phyloP scores from a whole-genome alignment of 2,329 filamentous ascomycete genomes.

The Cladophialophora chaetospira region DNA sequence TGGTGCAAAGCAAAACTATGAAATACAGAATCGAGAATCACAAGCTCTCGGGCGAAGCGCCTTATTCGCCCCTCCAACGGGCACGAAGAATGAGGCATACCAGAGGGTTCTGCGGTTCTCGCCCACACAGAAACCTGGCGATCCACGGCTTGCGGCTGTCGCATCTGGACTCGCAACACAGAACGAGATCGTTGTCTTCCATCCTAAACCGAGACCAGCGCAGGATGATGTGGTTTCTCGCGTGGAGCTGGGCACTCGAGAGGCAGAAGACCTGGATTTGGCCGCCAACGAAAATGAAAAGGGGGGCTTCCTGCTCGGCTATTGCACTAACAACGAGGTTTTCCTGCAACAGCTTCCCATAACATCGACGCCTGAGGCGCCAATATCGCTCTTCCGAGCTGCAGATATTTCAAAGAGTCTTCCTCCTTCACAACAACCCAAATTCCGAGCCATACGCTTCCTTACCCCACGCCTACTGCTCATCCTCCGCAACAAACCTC shows the following conservation, averaged over 20 bases:
- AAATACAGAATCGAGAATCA: too few species aligned
- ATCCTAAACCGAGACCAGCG: conserved; percentile 56
- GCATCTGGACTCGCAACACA: conserved; percentile 76
- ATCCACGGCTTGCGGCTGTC: conserved; percentile 68
- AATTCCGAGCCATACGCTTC: conserved; percentile 46
- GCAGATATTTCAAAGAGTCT: conserved; percentile 27
- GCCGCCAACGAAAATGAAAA: conserved; percentile 15
- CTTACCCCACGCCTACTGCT: conserved; percentile 53
- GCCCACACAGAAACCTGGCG: conserved; percentile 48
- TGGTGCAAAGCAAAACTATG: too few species aligned
- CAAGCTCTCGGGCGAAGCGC: conserved; percentile 39
- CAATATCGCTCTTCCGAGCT: conserved; percentile 24
- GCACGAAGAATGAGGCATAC: conserved; percentile 58
- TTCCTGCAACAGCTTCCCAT: conserved; percentile 64
- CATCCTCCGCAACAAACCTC: conserved; percentile 58
- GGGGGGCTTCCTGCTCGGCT: conserved; percentile 68
- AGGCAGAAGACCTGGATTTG: conserved; percentile 45
- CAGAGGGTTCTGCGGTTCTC: conserved; percentile 62
- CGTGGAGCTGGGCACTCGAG: conserved; percentile 54
- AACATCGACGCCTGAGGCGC: conserved; percentile 43
- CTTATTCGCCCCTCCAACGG: conserved; percentile 38
- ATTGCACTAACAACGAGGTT: conserved; percentile 75
- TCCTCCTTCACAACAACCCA: conserved; percentile 45
- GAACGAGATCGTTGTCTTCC: conserved; percentile 79
- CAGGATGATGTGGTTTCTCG: conserved; percentile 59